A percentile compares a stretch with the other conserved stretches of the same genome.
These are phyloP conservation scores for Fusarium sp. DNA, from an alignment of 2,329 filamentous ascomycete species.

Conservation along the genomic window DNA sequence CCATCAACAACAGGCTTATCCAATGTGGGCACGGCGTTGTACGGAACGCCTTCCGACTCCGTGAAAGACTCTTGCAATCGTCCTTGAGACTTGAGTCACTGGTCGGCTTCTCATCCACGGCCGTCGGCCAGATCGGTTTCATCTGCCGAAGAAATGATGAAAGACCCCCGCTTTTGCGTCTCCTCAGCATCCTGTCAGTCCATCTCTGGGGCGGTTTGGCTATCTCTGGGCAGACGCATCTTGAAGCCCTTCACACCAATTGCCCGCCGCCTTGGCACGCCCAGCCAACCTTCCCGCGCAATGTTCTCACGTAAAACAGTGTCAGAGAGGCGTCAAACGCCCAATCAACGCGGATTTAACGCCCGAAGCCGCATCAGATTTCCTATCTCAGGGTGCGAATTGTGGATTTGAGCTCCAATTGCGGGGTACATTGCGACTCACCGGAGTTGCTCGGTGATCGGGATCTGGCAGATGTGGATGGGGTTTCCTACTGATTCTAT, in stretches of 20 bases:
- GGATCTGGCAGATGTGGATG: slow-evolving; percentile 41
- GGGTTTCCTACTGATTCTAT: slow-evolving; percentile 37
- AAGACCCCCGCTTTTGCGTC: slow-evolving; percentile 21
- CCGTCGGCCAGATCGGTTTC: slow-evolving; percentile 35
- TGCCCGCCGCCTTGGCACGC: slow-evolving; percentile 40
- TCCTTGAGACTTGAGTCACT: slow-evolving; percentile 30
- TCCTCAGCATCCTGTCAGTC: slow-evolving; percentile 18
- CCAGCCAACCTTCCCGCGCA: slow-evolving; percentile 31
- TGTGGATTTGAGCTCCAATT: slow-evolving; percentile 46
- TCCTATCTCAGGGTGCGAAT: slow-evolving; percentile 42
- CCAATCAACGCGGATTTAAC: slow-evolving; percentile 34
- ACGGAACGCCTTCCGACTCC: slow-evolving; percentile 35
- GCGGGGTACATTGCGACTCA: slow-evolving; percentile 43
- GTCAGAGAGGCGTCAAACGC: slow-evolving; percentile 10
- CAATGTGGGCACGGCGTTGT: slow-evolving; percentile 36
- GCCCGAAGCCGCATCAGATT: slow-evolving; percentile 38
- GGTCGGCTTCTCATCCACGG: slow-evolving; percentile 13
- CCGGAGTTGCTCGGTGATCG: slow-evolving; percentile 50
- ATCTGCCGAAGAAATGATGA: slow-evolving; percentile 39
- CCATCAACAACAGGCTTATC: slow-evolving; percentile 19
- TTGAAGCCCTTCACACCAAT: slow-evolving; percentile 41
- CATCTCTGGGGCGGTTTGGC: slow-evolving; percentile 21
- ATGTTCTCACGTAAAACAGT: slow-evolving; percentile 30
- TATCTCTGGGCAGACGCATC: slow-evolving; percentile 26
- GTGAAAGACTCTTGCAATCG: slow-evolving; percentile 16